Evolutionary conservation across 139 green algal genomes (phyloP), one percentile per base, ranked within the genome.

Genomic region (Closterium sp.): DNA sequence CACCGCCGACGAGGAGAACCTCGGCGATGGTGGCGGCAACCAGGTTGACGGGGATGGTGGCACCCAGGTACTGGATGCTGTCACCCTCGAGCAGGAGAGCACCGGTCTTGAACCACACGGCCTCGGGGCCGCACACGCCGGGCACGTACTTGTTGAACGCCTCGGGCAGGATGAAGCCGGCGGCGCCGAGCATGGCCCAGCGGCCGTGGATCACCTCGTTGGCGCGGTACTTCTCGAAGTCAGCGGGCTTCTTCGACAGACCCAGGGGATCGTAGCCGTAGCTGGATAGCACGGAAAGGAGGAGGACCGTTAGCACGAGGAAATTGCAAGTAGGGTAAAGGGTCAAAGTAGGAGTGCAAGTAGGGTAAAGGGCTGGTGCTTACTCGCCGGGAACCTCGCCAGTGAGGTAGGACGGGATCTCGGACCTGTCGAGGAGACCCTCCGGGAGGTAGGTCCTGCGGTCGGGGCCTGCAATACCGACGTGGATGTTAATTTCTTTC

Each of bases 161-260:
- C 88, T 95, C 93, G 32, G 93, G 93, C 27, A 95, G 11, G 70
- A 95, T 32, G 38, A 94, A 90, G 13, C 93, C 93, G 42, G 38
- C 86, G 70, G 91, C 93, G 29, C 93, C 93, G 73, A 95, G 91
- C 93, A 95, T 95, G 45, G 98, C 98, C 98, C 98, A 99, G 93
- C 98, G 96, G 19, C 97, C 97, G 96, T 99, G 98, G 95, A 99
- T 98, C 70, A 99, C 91, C 97, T 99, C 98, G 89, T 97, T 92
- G 95, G 98, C 97, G 89, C 98, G 96, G 96, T 99, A 99, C 89
- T 94, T 92, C n/a, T 70, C 92, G 42, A 96, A 95, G 50, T 92
- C 92, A 17, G 70, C 34, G 11, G 31, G 85, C 90, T 95, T 94
- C 85, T 94, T 91, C 22, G 90, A 62, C 21, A 95, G 93, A 28